A percentile compares a stretch with the other conserved stretches of the same genome.
Conservation (phyloP, 2,329 filamentous ascomycete species). For the Nemania sp. region DNA sequence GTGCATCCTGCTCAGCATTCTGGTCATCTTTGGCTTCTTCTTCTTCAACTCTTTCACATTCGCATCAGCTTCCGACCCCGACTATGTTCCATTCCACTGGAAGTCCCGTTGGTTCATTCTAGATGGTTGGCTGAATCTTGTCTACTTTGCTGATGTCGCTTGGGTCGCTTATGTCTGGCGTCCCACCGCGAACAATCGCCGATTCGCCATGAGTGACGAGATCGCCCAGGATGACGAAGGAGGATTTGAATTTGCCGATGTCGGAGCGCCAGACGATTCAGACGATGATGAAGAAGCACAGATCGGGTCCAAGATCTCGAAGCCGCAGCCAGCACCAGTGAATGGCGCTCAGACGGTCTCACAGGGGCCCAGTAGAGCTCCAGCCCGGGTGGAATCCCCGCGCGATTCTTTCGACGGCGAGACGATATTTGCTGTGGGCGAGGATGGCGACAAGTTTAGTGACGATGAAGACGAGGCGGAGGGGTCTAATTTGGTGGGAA, state of each 20-base stretch:
- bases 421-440: slow-evolving; percentile 93
- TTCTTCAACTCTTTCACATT: slow-evolving; percentile 98
- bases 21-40: slow-evolving; percentile 97
- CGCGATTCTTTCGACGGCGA: slow-evolving; percentile 72
- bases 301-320: slow-evolving; percentile 46
- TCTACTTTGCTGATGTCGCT: slow-evolving; percentile 90
- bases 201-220: slow-evolving; percentile 99
- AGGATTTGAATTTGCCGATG: slow-evolving; percentile 88
- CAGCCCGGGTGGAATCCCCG: slow-evolving; percentile 53
- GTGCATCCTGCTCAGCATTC: slow-evolving; percentile 88
- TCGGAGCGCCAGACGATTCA: slow-evolving; percentile 73
- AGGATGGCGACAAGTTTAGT: slow-evolving; percentile 80
- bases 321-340: slow-evolving; percentile 28
- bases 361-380: slow-evolving; percentile 30
- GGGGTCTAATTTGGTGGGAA: slow-evolving; percentile 59
- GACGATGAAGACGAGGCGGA: slow-evolving; percentile 66
- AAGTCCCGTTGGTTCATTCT: slow-evolving; percentile 96
- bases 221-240: slow-evolving; percentile 98
- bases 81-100: slow-evolving; percentile 97
- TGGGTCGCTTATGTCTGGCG: slow-evolving; percentile 97
- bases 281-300: slow-evolving; percentile 62
- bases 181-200: slow-evolving; percentile 92
- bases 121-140: slow-evolving; percentile 95
- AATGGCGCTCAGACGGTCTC: slow-evolving; percentile 23
- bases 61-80: slow-evolving; percentile 78